Conservation (phyloP, 257 asterid species). For the Anisodus tanguticus region DNA sequence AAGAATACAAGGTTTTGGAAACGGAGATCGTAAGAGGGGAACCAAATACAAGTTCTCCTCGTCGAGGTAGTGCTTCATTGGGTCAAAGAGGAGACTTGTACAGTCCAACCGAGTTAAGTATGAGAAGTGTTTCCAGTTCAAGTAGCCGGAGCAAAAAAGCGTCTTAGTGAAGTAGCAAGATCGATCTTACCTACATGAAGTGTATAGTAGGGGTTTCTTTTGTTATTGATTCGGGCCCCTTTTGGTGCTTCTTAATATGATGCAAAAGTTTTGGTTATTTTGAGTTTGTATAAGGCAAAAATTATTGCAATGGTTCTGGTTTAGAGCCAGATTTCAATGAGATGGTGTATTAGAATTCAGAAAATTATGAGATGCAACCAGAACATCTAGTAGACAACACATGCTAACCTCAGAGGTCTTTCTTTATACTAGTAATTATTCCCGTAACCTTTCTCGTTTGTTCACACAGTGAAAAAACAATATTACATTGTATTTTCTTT, state of each 20-base stretch:
- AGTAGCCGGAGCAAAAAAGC: constrained; percentile 62
- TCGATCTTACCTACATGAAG: not conserved
- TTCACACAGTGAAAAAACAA: not conserved
- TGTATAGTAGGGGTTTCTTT: constrained; percentile 24
- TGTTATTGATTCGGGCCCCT: constrained; percentile 6
- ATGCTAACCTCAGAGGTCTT: not conserved
- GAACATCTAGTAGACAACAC: not conserved
- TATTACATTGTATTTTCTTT: not conserved
- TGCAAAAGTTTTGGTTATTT: constrained; percentile 29
- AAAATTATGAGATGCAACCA: not conserved
- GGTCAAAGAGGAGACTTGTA: constrained; percentile 74
- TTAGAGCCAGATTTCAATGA: constrained; percentile 21
- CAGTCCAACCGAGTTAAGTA: constrained; percentile 48
- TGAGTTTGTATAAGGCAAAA: not conserved
- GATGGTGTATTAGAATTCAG: constrained; percentile 31
- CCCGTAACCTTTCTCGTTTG: not conserved
- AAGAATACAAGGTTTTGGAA: constrained; percentile 76
- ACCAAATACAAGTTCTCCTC: constrained; percentile 56
- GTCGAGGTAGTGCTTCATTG: constrained; percentile 54
- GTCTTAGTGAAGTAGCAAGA: constrained; percentile 33
- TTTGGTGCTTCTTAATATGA: constrained; percentile 30
- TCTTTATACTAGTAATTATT: too few relatives aligned
- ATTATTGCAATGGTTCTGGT: constrained; percentile 10
- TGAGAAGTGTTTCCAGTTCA: constrained; percentile 42
- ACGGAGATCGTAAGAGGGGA: constrained; percentile 51